Evolutionary conservation across 2,329 filamentous ascomycete species (phyloP).

Genomic region (Drechslera avenae): DNA sequence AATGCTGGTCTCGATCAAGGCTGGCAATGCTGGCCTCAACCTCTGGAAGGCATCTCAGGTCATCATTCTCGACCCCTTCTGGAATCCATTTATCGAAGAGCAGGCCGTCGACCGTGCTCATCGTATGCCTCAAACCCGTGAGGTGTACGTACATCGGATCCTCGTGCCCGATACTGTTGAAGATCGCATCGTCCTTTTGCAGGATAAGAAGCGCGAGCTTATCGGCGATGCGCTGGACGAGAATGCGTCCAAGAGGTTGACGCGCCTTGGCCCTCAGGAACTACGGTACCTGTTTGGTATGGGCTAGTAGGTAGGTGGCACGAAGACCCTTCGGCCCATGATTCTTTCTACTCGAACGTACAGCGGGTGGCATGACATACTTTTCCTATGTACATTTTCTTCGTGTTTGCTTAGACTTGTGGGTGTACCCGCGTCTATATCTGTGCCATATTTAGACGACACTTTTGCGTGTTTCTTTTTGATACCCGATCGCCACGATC

Average conservation of each 20-base stretch:
- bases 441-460: too few relatives aligned
- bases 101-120: conserved; percentile 91
- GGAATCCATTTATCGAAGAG: conserved; percentile 92
- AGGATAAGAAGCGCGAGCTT: conserved; percentile 76
- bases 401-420: too few relatives aligned
- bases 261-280: conserved; percentile 68
- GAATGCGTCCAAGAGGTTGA: conserved; percentile 68
- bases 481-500: too few relatives aligned
- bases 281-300: conserved; percentile 72
- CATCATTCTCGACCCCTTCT: conserved; percentile 91
- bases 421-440: too few relatives aligned
- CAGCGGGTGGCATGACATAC: too few relatives aligned
- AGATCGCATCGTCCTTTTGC: conserved; percentile 79
- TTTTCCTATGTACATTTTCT: too few relatives aligned
- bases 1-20: conserved; percentile 79
- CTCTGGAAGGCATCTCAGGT: conserved; percentile 81
- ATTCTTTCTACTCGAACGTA: not conserved
- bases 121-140: conserved; percentile 77
- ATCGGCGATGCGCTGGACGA: conserved; percentile 83
- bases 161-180: conserved; percentile 80
- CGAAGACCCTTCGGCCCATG: not conserved
- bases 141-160: conserved; percentile 80
- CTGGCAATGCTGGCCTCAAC: conserved; percentile 85
- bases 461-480: too few relatives aligned
- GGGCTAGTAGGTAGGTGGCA: not conserved